Evolutionary conservation across 495 filamentous ascomycete genomes (phyloP).

Genomic region (Aspergillus nanangensis): DNA sequence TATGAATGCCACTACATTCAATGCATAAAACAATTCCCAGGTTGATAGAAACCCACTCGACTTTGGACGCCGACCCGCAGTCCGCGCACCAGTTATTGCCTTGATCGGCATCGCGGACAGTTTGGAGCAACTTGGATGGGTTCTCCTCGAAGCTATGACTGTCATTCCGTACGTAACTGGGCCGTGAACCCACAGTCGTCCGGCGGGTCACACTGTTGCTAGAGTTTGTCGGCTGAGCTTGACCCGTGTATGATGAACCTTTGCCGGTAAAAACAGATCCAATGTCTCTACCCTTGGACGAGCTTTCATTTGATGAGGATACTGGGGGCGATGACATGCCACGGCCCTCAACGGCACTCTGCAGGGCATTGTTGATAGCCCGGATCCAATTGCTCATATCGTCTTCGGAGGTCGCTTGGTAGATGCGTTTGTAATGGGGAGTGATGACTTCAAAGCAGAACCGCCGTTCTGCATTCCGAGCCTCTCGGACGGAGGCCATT

Average conservation of each 20-base stretch:
- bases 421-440: slow-evolving; percentile 92
- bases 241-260: slow-evolving; percentile 66
- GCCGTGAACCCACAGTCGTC: slow-evolving; percentile 85
- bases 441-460: slow-evolving; percentile 99
- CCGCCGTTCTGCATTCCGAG: slow-evolving; percentile 85
- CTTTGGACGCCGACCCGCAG: slow-evolving; percentile 84
- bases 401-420: slow-evolving; percentile 95
- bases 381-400: slow-evolving; percentile 97
- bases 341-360: slow-evolving; percentile 87
- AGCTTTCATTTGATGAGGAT: slow-evolving; percentile 42
- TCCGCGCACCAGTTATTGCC: slow-evolving; percentile 95
- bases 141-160: slow-evolving; percentile 74
- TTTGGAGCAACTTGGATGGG: slow-evolving; percentile 77
- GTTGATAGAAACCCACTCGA: slow-evolving; percentile 99
- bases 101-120: slow-evolving; percentile 84
- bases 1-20: slow-evolving; percentile 96
- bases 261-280: slow-evolving; percentile 94
- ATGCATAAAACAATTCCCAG: slow-evolving; percentile 95
- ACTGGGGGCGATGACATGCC: slow-evolving; percentile 43
- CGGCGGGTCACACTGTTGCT: slow-evolving; percentile 63
- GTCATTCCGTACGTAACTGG: slow-evolving; percentile 62
- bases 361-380: slow-evolving; percentile 94
- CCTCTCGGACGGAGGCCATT: slow-evolving; percentile 94
- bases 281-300: slow-evolving; percentile 70
- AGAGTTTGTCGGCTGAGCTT: slow-evolving; percentile 48